A percentile compares a stretch with the other conserved stretches of the same genome.
These are phyloP conservation scores for Lactifluus subvellereus DNA, from an alignment of 768 basidiomycete species.

Conservation along the genomic window DNA sequence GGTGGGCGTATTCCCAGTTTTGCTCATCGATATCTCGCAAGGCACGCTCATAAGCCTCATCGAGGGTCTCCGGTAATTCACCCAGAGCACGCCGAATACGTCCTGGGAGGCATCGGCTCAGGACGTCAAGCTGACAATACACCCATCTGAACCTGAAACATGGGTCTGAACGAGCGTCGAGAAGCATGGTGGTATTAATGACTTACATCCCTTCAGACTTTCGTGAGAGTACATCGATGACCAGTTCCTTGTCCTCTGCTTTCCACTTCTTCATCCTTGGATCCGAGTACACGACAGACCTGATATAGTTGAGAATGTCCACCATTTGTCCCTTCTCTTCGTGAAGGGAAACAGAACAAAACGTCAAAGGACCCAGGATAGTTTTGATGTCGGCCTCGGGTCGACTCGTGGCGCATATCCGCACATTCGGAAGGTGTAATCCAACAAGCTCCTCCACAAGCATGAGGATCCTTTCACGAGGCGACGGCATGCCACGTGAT, in stretches of 20 bases:
- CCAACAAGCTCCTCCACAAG: not conserved
- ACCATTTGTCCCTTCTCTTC: not conserved
- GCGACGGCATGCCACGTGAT: not conserved
- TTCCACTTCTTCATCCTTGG: conserved; percentile 1
- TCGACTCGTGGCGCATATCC: not conserved
- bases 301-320: conserved; percentile 1
- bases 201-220: conserved; percentile 3
- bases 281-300: not conserved
- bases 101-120: too few relatives aligned
- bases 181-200: not conserved
- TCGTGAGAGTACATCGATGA: not conserved
- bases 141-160: too few relatives aligned
- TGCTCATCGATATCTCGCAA: too few relatives aligned
- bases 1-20: too few relatives aligned
- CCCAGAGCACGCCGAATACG: too few relatives aligned
- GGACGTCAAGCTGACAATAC: too few relatives aligned
- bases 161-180: too few relatives aligned
- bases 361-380: not conserved
- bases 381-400: not conserved
- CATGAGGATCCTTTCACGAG: not conserved
- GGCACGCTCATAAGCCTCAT: too few relatives aligned
- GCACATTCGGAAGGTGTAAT: not conserved
- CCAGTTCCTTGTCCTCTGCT: not conserved
- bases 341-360: not conserved
- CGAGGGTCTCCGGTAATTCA: too few relatives aligned